These are phyloP conservation scores for Umbelopsis vinacea DNA, from an alignment of 192 early-diverging fungal genomes.

Conservation along the genomic window DNA sequence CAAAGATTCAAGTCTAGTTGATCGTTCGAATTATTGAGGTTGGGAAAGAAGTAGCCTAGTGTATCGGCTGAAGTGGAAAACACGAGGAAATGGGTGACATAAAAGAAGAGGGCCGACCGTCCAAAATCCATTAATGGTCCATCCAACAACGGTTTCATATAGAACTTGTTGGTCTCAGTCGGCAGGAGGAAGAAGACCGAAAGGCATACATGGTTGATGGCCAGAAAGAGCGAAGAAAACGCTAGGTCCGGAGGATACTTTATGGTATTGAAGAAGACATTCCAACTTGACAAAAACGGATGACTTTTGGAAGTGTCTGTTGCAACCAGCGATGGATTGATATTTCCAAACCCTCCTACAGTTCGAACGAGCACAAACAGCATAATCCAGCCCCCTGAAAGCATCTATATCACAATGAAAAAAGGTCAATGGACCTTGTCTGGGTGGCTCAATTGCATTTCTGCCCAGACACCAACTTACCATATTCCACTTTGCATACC, in stretches of 20 bases:
- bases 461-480: conserved; percentile 22
- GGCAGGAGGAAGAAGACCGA: conserved; percentile 8
- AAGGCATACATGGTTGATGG: conserved; percentile 7
- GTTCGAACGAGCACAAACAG: conserved; percentile 28
- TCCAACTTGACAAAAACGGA: neutral
- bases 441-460: no score
- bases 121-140: conserved; percentile 11
- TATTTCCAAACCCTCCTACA: conserved; percentile 4
- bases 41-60: neutral
- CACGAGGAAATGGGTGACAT: neutral
- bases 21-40: neutral
- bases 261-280: conserved; percentile 19
- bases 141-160: neutral
- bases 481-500: conserved; percentile 59
- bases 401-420: neutral
- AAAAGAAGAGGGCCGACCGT: conserved; percentile 18
- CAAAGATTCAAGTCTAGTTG: neutral
- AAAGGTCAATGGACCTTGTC: no score
- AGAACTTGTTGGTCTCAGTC: neutral
- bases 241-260: conserved; percentile 17
- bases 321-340: neutral
- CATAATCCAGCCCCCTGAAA: conserved; percentile 45
- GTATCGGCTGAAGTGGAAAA: neutral
- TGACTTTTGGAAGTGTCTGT: neutral
- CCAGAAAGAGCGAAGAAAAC: conserved; percentile 9